Evolutionary conservation across 208 protist species (phyloP), one percentile per base, ranked within the genome.

Genomic region (Acanthamoeba castellanii): DNA sequence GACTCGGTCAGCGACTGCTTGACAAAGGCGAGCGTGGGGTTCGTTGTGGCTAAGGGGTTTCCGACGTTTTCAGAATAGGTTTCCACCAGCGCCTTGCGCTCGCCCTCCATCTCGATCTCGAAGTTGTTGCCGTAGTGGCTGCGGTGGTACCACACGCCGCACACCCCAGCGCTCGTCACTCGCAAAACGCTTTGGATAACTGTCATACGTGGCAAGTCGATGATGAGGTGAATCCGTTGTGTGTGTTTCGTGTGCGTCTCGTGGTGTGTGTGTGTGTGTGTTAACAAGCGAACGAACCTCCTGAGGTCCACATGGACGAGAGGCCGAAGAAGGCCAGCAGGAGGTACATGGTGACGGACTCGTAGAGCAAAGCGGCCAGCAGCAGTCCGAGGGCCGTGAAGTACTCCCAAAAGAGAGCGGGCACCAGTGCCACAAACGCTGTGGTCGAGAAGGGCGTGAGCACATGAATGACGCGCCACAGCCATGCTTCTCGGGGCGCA

Each of bases 1-100:
- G 95, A 97, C 1, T 96, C 95, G 9, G 92, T 95, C 13, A 95
- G 47, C 13, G 96, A 66, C 18, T 94, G 82, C 18, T 59, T 22
- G 34, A 92, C 14, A 50, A 52, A 45, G 8, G 34, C n/a, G 37
- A 72, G 88, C 5, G 88, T 93, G 8, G 88, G 88, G 27, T 93
- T 81, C n/a, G 45, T 16, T 0, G 66, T 27, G 61, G 25, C 47
- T 7, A 32, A 34, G 34, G n/a, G 22, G 34, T 34, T 18, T 9
- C 37, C 27, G 70, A 18, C 52, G 18, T 57, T 57, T 5, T 57
- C 52, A 57, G 11, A 57, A 5, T 13, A 42, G 37, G 37, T 42
- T 18, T 55, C 45, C 13, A 32, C 42, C 52, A 25, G 37, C 76
- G 37, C 92, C 55, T 16, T 76, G 66, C 16, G 18, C 27, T 13